Percentiles rank a stretch among this genome's conserved stretches.
Evolutionary conservation across 768 basidiomycete genomes (phyloP).

Genomic region (Pleurotus cornucopiae): DNA sequence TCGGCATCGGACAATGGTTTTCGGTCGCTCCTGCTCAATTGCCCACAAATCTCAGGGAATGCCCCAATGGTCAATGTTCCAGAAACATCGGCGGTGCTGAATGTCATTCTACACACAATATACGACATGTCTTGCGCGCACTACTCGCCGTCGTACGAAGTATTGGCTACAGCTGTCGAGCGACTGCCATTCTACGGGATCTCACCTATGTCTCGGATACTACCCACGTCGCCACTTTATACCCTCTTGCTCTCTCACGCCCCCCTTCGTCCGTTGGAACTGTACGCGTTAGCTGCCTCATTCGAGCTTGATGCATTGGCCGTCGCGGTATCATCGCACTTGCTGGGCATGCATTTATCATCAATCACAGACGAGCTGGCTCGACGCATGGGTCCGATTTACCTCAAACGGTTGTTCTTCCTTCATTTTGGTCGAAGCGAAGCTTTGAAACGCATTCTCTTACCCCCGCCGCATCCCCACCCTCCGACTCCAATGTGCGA

Average conservation of each 20-base stretch:
- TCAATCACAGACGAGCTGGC: slow-evolving; percentile 69
- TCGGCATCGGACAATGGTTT: slow-evolving; percentile 62
- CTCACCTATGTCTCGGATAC: slow-evolving; percentile 38
- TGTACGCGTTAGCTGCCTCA: slow-evolving; percentile 68
- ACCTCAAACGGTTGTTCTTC: slow-evolving; percentile 79
- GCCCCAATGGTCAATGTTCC: slow-evolving; percentile 52
- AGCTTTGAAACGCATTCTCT: slow-evolving; percentile 73
- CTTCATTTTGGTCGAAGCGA: slow-evolving; percentile 80
- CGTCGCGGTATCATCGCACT: slow-evolving; percentile 67
- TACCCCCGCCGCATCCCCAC: slow-evolving; percentile 73
- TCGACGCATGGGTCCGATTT: slow-evolving; percentile 65
- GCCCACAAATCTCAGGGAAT: slow-evolving; percentile 24
- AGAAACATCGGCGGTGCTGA: slow-evolving; percentile 59
- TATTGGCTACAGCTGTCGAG: slow-evolving; percentile 52
- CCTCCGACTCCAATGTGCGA: slow-evolving; percentile 67
- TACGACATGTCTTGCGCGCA: slow-evolving; percentile 74
- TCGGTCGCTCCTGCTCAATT: slow-evolving; percentile 47
- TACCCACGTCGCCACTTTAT: slow-evolving; percentile 53
- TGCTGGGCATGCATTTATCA: slow-evolving; percentile 67
- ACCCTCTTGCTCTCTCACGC: slow-evolving; percentile 62
- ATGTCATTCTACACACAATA: slow-evolving; percentile 67
- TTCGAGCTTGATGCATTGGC: slow-evolving; percentile 72
- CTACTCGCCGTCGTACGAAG: slow-evolving; percentile 65
- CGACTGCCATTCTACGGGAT: slow-evolving; percentile 60
- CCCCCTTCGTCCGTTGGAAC: slow-evolving; percentile 62